A percentile compares a stretch with the other conserved stretches of the same genome.
These are phyloP conservation scores for Phytophthora aleatoria DNA, from an alignment of 352 stramenopile species.

Conservation along the genomic window DNA sequence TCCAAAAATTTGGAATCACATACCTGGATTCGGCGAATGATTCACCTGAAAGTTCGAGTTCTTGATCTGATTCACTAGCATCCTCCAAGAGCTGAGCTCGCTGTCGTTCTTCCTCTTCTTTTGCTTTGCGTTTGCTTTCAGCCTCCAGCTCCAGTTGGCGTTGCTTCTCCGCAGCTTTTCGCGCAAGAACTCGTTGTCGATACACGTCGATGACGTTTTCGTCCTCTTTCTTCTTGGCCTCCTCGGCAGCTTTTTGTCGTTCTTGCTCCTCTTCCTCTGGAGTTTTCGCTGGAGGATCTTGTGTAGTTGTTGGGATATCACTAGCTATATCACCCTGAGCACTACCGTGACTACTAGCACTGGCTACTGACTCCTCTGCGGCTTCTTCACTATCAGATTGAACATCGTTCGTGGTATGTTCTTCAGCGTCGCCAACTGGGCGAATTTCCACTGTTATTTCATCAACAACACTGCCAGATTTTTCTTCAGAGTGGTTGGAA, in stretches of 20 bases:
- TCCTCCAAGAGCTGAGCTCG: constrained; percentile 16
- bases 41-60: constrained; percentile 59
- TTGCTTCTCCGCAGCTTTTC: constrained; percentile 70
- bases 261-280: constrained; percentile 45
- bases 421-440: not conserved
- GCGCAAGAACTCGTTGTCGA: constrained; percentile 63
- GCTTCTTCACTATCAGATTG: not conserved
- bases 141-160: constrained; percentile 50
- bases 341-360: not conserved
- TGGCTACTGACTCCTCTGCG: not conserved
- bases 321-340: not conserved
- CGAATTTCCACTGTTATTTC: not conserved
- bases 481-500: not conserved
- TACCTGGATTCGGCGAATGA: constrained; percentile 79
- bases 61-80: constrained; percentile 47
- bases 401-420: not conserved
- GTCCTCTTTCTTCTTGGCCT: constrained; percentile 65
- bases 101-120: constrained; percentile 39
- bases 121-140: constrained; percentile 41
- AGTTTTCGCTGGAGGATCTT: constrained; percentile 15
- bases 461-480: not conserved
- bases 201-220: constrained; percentile 65
- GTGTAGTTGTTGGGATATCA: not conserved
- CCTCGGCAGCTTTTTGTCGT: constrained; percentile 35
- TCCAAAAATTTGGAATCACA: not conserved